phyloP scores from a whole-genome alignment of 805 yeast genomes.

The Metschnikowia gruessii region DNA sequence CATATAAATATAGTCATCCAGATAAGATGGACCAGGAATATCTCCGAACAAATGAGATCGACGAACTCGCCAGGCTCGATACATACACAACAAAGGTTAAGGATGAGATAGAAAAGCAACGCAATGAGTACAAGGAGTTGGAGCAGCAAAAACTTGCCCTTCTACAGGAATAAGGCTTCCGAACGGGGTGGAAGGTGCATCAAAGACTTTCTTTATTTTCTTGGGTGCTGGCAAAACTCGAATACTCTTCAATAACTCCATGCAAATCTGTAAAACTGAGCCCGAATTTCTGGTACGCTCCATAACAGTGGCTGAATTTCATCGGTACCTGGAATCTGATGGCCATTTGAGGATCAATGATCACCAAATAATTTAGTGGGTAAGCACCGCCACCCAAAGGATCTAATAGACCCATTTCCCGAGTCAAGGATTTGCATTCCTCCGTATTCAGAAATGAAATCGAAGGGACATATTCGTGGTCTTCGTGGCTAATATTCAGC shows the following conservation, averaged over 20 bases:
- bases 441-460: conserved; percentile 9
- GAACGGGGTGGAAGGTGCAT: neutral
- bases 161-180: conserved; percentile 21
- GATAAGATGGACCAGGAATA: conserved; percentile 41
- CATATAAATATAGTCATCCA: conserved; percentile 33
- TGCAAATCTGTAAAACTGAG: conserved; percentile 13
- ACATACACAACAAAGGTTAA: conserved; percentile 37
- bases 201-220: neutral
- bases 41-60: conserved; percentile 38
- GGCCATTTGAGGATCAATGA: conserved; percentile 17
- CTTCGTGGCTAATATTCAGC: conserved; percentile 12
- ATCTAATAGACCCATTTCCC: conserved; percentile 27
- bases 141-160: conserved; percentile 42
- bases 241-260: conserved; percentile 16
- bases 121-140: conserved; percentile 38
- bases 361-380: conserved; percentile 31
- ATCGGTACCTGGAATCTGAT: conserved; percentile 22
- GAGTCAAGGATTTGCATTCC: conserved; percentile 24
- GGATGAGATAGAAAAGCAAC: conserved; percentile 41
- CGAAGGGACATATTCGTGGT: neutral
- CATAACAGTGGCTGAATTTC: conserved; percentile 15
- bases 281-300: conserved; percentile 25
- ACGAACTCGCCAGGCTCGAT: conserved; percentile 41
- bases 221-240: neutral
- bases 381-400: conserved; percentile 39